Evolutionary conservation across 305 asterid species (phyloP).

Genomic region (Fraxinus sp.): DNA sequence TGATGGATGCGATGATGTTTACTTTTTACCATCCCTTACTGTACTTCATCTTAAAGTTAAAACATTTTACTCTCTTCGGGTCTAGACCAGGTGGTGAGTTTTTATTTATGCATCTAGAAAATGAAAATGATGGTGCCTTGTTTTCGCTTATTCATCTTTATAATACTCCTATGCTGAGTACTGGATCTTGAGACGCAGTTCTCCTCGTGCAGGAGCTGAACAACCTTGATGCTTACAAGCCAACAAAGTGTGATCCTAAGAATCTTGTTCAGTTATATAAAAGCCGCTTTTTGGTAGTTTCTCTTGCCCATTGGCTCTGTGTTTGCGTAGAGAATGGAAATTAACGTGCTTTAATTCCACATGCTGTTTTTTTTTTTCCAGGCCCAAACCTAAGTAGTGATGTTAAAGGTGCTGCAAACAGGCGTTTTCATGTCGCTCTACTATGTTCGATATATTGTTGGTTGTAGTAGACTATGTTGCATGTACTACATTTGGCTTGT

Average conservation of each 20-base stretch:
- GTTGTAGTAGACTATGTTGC: neutral
- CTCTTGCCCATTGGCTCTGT: neutral
- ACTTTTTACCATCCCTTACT: neutral
- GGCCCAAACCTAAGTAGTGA: conserved; percentile 23
- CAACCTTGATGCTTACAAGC: conserved; percentile 54
- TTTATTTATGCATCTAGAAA: neutral
- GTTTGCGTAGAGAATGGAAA: neutral
- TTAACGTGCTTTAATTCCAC: neutral
- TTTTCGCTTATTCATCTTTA: neutral
- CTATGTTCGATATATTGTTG: neutral
- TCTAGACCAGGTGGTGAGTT: neutral
- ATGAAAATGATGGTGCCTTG: neutral
- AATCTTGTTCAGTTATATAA: conserved; percentile 21
- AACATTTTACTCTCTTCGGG: neutral
- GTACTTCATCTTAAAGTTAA: neutral
- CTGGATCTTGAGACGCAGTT: neutral
- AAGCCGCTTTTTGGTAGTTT: conserved; percentile 36
- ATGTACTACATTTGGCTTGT: neutral
- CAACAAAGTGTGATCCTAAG: conserved; percentile 46
- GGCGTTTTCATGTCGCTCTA: neutral
- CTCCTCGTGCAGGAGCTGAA: conserved; percentile 47
- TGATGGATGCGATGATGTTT: neutral
- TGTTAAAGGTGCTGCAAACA: neutral
- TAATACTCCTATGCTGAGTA: neutral
- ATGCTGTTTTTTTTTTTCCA: conserved; percentile 24